These are phyloP conservation scores for Porogramme epimiltina DNA, from an alignment of 1,284 basidiomycete genomes.

Conservation along the genomic window DNA sequence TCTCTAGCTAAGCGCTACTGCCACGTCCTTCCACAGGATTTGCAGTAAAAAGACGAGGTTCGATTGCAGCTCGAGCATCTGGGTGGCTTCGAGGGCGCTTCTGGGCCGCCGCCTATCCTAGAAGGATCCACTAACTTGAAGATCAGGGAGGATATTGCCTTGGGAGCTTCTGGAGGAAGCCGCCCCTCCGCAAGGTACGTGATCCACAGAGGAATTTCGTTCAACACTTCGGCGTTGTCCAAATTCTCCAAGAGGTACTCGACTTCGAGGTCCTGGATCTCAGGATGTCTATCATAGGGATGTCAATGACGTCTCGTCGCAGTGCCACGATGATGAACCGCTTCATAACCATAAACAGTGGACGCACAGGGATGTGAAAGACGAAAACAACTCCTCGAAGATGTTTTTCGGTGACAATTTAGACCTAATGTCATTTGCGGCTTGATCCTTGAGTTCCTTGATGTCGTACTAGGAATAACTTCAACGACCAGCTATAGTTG, in stretches of 20 bases:
- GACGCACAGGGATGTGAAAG: constrained; percentile 17
- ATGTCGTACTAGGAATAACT: constrained; percentile 11
- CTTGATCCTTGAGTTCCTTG: constrained; percentile 5
- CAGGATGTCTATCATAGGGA: constrained; percentile 1
- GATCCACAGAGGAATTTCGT: neutral
- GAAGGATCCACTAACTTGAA: neutral
- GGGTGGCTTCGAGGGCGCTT: too few relatives aligned
- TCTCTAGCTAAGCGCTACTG: too few relatives aligned
- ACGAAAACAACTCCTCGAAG: constrained; percentile 15
- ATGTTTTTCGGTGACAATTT: constrained; percentile 18
- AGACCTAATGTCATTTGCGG: constrained; percentile 10
- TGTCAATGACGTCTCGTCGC: too few relatives aligned
- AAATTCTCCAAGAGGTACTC: constrained; percentile 8
- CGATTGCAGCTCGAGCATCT: too few relatives aligned
- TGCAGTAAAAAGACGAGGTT: too few relatives aligned
- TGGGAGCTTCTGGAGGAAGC: neutral
- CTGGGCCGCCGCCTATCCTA: neutral
- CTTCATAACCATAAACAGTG: too few relatives aligned
- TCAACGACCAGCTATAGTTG: neutral
- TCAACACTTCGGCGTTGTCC: neutral
- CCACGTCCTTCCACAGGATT: too few relatives aligned
- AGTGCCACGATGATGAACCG: too few relatives aligned
- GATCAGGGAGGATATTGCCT: neutral
- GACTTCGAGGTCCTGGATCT: constrained; percentile 5
- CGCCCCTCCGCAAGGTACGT: neutral